Conservation (phyloP, 2,329 filamentous ascomycete genomes). For the Pestalotiopsis fici region DNA sequence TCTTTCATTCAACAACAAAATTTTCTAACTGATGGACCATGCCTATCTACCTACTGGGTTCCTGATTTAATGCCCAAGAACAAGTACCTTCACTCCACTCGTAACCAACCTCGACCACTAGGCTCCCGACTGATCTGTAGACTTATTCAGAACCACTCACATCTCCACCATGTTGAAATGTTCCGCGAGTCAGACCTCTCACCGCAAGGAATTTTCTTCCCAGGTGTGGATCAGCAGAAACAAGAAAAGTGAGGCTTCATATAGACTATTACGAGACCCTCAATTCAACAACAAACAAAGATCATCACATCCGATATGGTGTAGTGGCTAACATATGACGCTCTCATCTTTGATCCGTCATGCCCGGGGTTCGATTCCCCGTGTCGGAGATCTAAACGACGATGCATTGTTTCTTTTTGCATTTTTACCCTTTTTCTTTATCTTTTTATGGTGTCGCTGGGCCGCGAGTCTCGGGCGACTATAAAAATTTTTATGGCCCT, state of each 20-base stretch:
- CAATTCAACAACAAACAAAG: not conserved
- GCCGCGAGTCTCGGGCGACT: not conserved
- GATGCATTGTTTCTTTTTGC: not conserved
- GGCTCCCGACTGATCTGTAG: not conserved
- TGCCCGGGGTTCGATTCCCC: constrained; percentile 31
- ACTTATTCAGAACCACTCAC: not conserved
- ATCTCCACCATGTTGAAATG: not conserved
- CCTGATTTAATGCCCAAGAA: not conserved
- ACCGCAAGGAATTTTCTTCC: not conserved
- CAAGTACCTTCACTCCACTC: not conserved
- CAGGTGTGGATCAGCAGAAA: not conserved
- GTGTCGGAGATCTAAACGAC: constrained; percentile 20
- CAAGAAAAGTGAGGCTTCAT: not conserved
- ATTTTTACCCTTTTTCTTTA: not conserved
- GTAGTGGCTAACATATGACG: constrained; percentile 1
- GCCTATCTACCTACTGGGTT: not conserved
- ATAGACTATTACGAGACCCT: not conserved
- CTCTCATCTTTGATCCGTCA: constrained; percentile 16
- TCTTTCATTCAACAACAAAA: too few species aligned
- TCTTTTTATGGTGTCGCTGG: too few species aligned
- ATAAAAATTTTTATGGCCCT: not conserved
- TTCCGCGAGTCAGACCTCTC: not conserved
- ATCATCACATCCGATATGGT: not conserved
- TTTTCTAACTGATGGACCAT: not conserved
- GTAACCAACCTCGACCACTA: not conserved